Percentiles rank a stretch among this genome's conserved stretches.
Conservation (phyloP, 2,329 filamentous ascomycete species). For the Sphaerulina populicola region DNA sequence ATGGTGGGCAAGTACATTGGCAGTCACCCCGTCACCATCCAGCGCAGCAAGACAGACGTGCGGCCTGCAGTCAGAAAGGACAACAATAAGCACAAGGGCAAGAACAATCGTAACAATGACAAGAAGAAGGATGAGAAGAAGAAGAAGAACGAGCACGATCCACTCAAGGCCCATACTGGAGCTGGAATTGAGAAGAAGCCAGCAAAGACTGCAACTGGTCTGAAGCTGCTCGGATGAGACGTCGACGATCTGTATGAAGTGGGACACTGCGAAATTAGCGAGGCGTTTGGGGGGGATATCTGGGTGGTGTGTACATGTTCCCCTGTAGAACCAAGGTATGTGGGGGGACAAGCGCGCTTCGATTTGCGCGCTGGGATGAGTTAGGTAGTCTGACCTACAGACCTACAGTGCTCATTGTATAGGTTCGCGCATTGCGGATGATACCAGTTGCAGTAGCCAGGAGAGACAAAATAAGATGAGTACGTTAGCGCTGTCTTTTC, state of each 20-base stretch:
- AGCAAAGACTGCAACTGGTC: constrained; percentile 19
- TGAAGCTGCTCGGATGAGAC: constrained; percentile 27
- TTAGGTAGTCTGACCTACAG: not conserved
- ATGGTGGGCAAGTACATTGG: constrained; percentile 99
- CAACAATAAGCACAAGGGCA: constrained; percentile 32
- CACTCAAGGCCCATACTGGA: constrained; percentile 32
- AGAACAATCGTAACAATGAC: constrained; percentile 48
- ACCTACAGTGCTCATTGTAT: not conserved
- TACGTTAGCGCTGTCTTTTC: not conserved
- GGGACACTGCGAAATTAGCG: constrained; percentile 5
- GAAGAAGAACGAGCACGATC: constrained; percentile 35
- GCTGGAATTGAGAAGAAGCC: constrained; percentile 29
- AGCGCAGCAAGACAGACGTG: constrained; percentile 86
- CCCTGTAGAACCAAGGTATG: too few species aligned
- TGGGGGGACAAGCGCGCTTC: not conserved
- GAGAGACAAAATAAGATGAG: constrained; percentile 6
- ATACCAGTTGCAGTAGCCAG: not conserved
- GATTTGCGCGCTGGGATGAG: not conserved
- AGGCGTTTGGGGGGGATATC: constrained; percentile 6
- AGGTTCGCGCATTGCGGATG: not conserved
- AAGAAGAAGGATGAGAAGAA: constrained; percentile 35
- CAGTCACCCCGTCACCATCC: constrained; percentile 72
- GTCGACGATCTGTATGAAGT: not conserved
- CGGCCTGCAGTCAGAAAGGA: constrained; percentile 58
- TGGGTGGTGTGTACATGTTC: not conserved